These are phyloP conservation scores for Rhypophila decipiens DNA, from an alignment of 495 filamentous ascomycete genomes.

Conservation along the genomic window DNA sequence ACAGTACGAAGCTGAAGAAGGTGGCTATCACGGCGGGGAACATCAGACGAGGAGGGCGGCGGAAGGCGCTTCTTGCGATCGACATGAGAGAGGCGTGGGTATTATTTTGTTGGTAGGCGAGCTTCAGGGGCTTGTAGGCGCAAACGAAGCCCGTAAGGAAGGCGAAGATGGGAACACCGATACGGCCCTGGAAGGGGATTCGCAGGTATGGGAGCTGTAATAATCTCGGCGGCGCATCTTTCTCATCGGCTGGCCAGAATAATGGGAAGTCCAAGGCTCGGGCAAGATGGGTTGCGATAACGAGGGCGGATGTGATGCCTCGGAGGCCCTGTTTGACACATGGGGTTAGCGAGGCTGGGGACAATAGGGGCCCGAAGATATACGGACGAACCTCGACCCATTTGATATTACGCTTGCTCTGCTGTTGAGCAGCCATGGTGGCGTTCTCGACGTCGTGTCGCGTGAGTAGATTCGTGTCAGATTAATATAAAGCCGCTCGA, in stretches of 20 bases:
- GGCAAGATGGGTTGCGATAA: constrained; percentile 57
- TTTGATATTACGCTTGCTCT: constrained; percentile 27
- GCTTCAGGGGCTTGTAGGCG: constrained; percentile 58
- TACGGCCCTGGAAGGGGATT: constrained; percentile 55
- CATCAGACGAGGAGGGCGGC: constrained; percentile 55
- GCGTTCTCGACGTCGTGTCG: constrained; percentile 13
- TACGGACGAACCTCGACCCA: constrained; percentile 28
- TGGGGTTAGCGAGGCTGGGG: background rate
- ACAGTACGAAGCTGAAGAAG: constrained; percentile 48
- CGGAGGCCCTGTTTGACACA: constrained; percentile 47
- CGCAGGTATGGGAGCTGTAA: constrained; percentile 58
- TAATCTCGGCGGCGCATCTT: constrained; percentile 40
- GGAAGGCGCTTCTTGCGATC: constrained; percentile 56
- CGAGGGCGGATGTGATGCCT: constrained; percentile 58
- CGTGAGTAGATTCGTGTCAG: too few species aligned
- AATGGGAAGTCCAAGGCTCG: constrained; percentile 52
- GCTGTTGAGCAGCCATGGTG: constrained; percentile 3
- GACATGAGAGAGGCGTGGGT: constrained; percentile 44
- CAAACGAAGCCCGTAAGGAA: constrained; percentile 64
- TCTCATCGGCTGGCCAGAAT: constrained; percentile 47
- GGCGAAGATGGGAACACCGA: constrained; percentile 61
- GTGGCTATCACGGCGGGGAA: constrained; percentile 56
- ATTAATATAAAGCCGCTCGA: background rate
- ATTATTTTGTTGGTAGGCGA: constrained; percentile 47
- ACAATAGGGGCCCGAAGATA: background rate